These are phyloP conservation scores for Podospora comata DNA, from an alignment of 495 filamentous ascomycete species.

Conservation along the genomic window DNA sequence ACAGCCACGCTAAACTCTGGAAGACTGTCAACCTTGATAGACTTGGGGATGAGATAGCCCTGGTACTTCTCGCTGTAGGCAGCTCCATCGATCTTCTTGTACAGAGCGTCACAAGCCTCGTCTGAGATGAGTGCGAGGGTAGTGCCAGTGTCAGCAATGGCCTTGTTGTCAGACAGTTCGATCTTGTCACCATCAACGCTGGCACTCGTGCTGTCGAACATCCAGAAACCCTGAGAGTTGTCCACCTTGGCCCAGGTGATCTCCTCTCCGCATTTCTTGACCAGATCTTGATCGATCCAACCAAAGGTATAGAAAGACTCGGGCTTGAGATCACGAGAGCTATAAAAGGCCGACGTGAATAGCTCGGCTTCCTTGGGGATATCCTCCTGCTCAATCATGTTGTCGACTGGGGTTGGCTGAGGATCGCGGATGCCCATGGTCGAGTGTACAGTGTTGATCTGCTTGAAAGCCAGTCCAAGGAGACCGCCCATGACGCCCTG, in stretches of 20 bases:
- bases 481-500: constrained; percentile 65
- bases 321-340: constrained; percentile 55
- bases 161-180: constrained; percentile 59
- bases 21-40: constrained; percentile 54
- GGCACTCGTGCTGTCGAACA: constrained; percentile 59
- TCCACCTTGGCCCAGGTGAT: constrained; percentile 65
- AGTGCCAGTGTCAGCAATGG: constrained; percentile 78
- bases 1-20: constrained; percentile 67
- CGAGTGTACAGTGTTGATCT: constrained; percentile 63
- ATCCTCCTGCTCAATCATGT: constrained; percentile 67
- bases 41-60: constrained; percentile 64
- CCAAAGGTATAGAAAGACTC: constrained; percentile 78
- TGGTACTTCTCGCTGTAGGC: constrained; percentile 61
- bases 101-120: constrained; percentile 61
- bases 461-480: constrained; percentile 66
- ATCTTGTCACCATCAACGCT: constrained; percentile 60
- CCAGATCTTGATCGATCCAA: constrained; percentile 64
- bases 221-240: constrained; percentile 70
- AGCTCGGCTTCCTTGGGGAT: constrained; percentile 61
- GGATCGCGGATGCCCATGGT: constrained; percentile 42
- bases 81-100: constrained; percentile 65
- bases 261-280: constrained; percentile 52
- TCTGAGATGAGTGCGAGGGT: constrained; percentile 70
- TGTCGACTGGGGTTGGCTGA: constrained; percentile 69
- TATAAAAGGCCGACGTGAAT: constrained; percentile 73